These are phyloP conservation scores for Metarhizium sp. DNA, from an alignment of 2,329 filamentous ascomycete species.

Conservation along the genomic window DNA sequence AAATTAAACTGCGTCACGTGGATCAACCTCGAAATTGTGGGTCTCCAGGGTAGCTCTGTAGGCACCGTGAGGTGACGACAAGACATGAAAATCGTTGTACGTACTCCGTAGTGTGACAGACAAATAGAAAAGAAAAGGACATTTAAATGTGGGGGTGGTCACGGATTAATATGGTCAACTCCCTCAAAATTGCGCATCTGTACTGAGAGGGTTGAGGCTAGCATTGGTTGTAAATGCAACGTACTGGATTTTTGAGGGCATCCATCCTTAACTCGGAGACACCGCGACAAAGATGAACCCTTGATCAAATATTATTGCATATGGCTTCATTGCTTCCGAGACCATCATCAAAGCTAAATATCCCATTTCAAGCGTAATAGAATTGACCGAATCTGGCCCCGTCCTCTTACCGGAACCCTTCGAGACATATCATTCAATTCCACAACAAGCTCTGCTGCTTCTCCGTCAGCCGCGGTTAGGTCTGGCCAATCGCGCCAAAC, in stretches of 20 bases:
- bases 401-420: slow-evolving; percentile 32
- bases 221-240: not conserved
- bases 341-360: not conserved
- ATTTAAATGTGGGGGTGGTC: not conserved
- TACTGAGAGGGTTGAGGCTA: not conserved
- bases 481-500: slow-evolving; percentile 65
- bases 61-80: not conserved
- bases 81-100: not conserved
- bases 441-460: slow-evolving; percentile 16
- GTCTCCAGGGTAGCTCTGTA: slow-evolving; percentile 2
- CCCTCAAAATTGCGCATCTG: not conserved
- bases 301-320: too few species aligned
- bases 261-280: too few species aligned
- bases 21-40: slow-evolving; percentile 1
- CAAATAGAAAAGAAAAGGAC: too few species aligned
- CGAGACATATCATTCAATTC: slow-evolving; percentile 5
- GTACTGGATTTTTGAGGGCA: not conserved
- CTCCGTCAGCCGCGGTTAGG: slow-evolving; percentile 18
- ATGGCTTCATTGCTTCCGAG: not conserved
- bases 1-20: slow-evolving; percentile 24
- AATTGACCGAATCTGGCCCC: slow-evolving; percentile 38
- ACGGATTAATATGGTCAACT: not conserved
- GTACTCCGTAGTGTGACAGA: not conserved
- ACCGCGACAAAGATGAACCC: too few species aligned
- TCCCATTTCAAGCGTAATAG: slow-evolving; percentile 8